These are phyloP conservation scores for Lagenidium giganteum DNA, from an alignment of 352 stramenopile species.

Conservation along the genomic window DNA sequence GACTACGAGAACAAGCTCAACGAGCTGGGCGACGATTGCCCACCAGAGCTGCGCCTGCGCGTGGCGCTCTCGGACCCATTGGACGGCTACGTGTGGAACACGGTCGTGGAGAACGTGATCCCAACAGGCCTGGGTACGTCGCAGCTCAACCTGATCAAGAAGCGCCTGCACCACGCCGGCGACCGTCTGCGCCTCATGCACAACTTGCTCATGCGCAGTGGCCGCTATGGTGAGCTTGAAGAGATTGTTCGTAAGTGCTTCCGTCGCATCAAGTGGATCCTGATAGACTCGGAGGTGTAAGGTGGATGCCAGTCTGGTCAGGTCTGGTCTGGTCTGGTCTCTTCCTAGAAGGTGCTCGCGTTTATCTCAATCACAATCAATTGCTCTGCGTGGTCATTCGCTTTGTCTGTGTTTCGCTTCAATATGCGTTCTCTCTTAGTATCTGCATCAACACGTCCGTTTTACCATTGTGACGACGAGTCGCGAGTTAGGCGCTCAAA, in stretches of 20 bases:
- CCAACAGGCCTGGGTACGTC: constrained; percentile 69
- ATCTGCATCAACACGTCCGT: too few species aligned
- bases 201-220: constrained; percentile 88
- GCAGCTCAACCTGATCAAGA: constrained; percentile 86
- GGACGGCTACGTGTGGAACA: constrained; percentile 85
- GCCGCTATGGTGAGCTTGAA: constrained; percentile 75
- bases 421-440: too few species aligned
- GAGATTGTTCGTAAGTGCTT: constrained; percentile 91
- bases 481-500: too few species aligned
- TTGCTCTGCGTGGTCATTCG: too few species aligned
- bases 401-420: too few species aligned
- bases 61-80: constrained; percentile 69
- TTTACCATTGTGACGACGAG: too few species aligned
- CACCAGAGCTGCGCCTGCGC: constrained; percentile 58
- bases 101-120: constrained; percentile 85
- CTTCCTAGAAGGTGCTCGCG: too few species aligned
- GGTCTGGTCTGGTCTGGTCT: too few species aligned
- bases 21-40: constrained; percentile 52
- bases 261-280: constrained; percentile 89
- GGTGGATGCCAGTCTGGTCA: background rate
- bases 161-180: constrained; percentile 80
- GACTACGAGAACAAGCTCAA: constrained; percentile 74
- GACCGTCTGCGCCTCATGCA: constrained; percentile 85
- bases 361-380: too few species aligned
- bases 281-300: constrained; percentile 88